Base-by-base conservation (phyloP, 306 rosid genomes). In the Corylus heterophylla region DNA sequence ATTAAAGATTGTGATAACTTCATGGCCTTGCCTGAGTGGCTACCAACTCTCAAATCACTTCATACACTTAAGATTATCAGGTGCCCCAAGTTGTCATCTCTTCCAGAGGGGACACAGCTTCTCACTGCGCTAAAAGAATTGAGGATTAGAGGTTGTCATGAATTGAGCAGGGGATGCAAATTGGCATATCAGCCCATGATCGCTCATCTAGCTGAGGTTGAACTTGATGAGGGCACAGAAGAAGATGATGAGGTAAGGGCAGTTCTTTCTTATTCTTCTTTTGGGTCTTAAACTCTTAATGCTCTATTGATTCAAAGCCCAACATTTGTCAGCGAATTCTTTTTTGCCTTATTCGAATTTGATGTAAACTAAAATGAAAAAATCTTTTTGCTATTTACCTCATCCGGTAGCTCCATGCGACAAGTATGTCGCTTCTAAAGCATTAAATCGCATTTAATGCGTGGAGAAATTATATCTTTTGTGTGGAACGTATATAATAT, bases 21-120 rank as follows among this genome's bases (percentile, higher is more conserved):
- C 7, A 9, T 22, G 44, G 48, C 1, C 37, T 66, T 84, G 27
- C 88, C 86, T 0, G 69, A 77, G 13, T 87, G 90, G 88, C 61
- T 84, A 7, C 51, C 78, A 62, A 0, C 62, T 16, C 48, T 79
- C 49, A 69, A 2, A 4, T 64, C 47, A 16, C 52, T 87, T 2
- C 52, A 80, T 39, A 18, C 8, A 52, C 12, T 79, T 4, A 0
- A 0, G 10, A 72, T 87, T 49, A 0, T 0, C 0, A 1, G 9
- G 0, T 84, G 88, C 75, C 69, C 54, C 20, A 18, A 77, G 12
- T 12, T 85, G 77, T 2, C 56, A 52, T 79, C 64, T 69, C 29
- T 86, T 10, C 89, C 78, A 0, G 55, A 35, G 9, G 48, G 70
- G 54, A 76, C 73, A 27, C 50, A 59, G 6, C 16, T 13, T 45